Conservation (phyloP, 2,329 filamentous ascomycete genomes). For the Monilinia vaccinii-corymbosi region DNA sequence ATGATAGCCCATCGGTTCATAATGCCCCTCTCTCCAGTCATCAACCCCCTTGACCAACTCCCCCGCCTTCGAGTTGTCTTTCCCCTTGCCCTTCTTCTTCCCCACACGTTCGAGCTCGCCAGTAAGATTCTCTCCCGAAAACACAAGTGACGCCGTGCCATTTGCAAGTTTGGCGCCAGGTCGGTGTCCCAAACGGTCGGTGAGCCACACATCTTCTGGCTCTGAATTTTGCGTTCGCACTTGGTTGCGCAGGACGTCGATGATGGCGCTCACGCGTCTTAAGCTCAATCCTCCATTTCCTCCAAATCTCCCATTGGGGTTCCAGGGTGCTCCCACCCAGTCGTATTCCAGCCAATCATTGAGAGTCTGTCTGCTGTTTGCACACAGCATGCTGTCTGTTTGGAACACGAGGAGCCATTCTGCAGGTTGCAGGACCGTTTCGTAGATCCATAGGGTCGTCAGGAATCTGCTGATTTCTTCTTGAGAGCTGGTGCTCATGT, state of each 20-base stretch:
- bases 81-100: constrained; percentile 18
- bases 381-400: constrained; percentile 45
- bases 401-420: constrained; percentile 47
- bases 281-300: constrained; percentile 35
- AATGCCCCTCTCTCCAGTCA: constrained; percentile 43
- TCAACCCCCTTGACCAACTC: constrained; percentile 35
- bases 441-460: constrained; percentile 43
- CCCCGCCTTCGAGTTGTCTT: constrained; percentile 19
- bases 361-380: constrained; percentile 31
- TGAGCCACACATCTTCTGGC: constrained; percentile 49
- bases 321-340: constrained; percentile 31
- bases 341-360: constrained; percentile 20
- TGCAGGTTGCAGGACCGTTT: constrained; percentile 37
- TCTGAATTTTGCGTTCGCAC: constrained; percentile 35
- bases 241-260: constrained; percentile 43
- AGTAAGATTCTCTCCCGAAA: constrained; percentile 41
- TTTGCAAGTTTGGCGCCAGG: constrained; percentile 43
- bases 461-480: constrained; percentile 44
- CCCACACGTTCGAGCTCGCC: constrained; percentile 29
- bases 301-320: constrained; percentile 26
- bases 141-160: constrained; percentile 39
- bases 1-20: constrained; percentile 51
- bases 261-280: constrained; percentile 43
- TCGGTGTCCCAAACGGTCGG: constrained; percentile 41
- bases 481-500: constrained; percentile 40